These are phyloP conservation scores for Arabis alpina DNA, from an alignment of 345 rosid species.

Conservation along the genomic window DNA sequence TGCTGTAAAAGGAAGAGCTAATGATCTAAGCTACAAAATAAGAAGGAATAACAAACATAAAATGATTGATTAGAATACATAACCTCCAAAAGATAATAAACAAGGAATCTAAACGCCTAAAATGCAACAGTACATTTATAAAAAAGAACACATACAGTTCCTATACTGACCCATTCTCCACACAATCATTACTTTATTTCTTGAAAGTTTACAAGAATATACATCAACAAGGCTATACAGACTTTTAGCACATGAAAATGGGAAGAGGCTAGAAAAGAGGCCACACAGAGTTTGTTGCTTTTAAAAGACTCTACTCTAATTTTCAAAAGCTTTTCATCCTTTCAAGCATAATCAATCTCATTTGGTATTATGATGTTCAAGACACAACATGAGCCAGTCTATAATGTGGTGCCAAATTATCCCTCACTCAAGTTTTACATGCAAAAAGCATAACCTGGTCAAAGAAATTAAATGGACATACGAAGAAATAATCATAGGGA, in stretches of 20 bases:
- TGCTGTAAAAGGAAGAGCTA: conserved; percentile 99
- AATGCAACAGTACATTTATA: conserved; percentile 4
- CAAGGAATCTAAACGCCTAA: conserved; percentile 27
- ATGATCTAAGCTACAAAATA: conserved; percentile 96
- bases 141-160: conserved; percentile 16
- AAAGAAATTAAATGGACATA: conserved; percentile 19
- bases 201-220: conserved; percentile 10
- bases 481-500: neutral
- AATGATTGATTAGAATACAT: conserved; percentile 23
- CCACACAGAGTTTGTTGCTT: conserved; percentile 17
- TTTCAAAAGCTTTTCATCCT: conserved; percentile 7
- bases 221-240: conserved; percentile 23
- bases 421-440: conserved; percentile 8
- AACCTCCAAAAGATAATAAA: conserved; percentile 22
- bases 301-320: conserved; percentile 9
- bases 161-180: conserved; percentile 6
- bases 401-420: conserved; percentile 19
- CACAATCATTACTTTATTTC: conserved; percentile 9
- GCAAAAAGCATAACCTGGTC: conserved; percentile 17
- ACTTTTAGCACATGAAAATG: conserved; percentile 14
- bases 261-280: neutral
- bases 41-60: conserved; percentile 54
- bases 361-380: conserved; percentile 15
- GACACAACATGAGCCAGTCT: conserved; percentile 20
- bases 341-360: conserved; percentile 15